phyloP scores from a whole-genome alignment of 345 rosid genomes.

The Pugionium cornutum region DNA sequence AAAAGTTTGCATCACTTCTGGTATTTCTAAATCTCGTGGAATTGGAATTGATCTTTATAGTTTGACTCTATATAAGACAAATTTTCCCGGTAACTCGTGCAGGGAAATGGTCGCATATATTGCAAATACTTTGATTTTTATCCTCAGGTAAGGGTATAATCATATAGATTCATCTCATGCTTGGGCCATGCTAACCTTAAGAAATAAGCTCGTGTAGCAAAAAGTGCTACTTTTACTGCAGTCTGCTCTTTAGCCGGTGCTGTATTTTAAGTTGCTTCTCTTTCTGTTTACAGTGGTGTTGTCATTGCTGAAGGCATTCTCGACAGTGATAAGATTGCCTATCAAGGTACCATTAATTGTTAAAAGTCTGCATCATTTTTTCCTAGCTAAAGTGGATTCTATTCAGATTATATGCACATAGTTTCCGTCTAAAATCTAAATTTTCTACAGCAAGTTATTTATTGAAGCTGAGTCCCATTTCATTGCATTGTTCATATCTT shows the following conservation, averaged over 20 bases:
- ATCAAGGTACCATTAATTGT: constrained; percentile 48
- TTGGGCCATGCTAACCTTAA: constrained; percentile 8
- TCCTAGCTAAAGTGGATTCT: background rate
- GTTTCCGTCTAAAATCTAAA: background rate
- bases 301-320: constrained; percentile 93
- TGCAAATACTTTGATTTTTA: constrained; percentile 93
- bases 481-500: background rate
- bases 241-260: constrained; percentile 13
- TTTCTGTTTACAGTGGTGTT: constrained; percentile 74
- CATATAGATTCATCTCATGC: constrained; percentile 16
- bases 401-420: background rate
- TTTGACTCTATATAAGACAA: background rate
- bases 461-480: background rate
- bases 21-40: constrained; percentile 45
- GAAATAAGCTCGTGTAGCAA: constrained; percentile 18
- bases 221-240: constrained; percentile 3
- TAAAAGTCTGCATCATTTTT: constrained; percentile 6
- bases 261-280: constrained; percentile 12
- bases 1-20: constrained; percentile 95
- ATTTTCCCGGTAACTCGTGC: constrained; percentile 31
- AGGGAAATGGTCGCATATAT: constrained; percentile 99
- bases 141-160: constrained; percentile 65
- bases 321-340: constrained; percentile 48
- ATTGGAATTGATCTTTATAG: constrained; percentile 12
- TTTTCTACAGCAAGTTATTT: background rate